Base-by-base conservation (phyloP, 1,139 yeast species). In the Pichia sp. region DNA sequence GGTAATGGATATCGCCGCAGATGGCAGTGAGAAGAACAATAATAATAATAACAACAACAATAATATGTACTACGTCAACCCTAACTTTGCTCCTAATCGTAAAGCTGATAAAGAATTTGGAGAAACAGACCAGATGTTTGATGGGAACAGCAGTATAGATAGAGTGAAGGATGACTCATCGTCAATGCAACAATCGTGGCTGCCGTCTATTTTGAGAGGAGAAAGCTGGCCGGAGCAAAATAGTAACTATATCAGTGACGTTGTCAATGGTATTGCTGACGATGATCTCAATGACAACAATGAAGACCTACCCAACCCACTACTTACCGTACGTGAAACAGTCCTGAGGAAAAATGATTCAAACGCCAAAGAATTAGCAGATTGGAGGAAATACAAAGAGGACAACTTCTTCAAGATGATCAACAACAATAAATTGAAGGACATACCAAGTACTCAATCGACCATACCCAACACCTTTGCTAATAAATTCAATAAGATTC, bases 401-500 rank as follows among this genome's bases (percentile, higher is more conserved):
- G 54, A 55, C 17, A 46, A 58, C 31, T 65, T 65, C 46, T 52
- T 52, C 16, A 59, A 54, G 12, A 59, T 63, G 7, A 51, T 64
- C 20, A 61, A 61, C 42, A 51, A 61, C 33, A 57, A 59, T 33
- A 56, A 60, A 33, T 53, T 61, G 1, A 58, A 58, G 14, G 55
- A 61, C 49, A 54, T 60, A 17, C 65, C 67, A 4, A 44, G 51
- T 10, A 55, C 52, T 34, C 60, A 57, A 31, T 51, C 61, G 1
- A 52, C 61, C 14, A 55, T 63, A 3, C 65, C 66, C 1, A 67
- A 66, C 53, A 67, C 70, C 3, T 66, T 66, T 60, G 67, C 68
- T 4, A 62, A 65, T 34, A 61, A 58, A 36, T 49, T 53, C 27
- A 59, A 56, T 40, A 62, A 57, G 42, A 56, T 51, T 16, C 58